phyloP scores from a whole-genome alignment of 805 yeast species.

The Pichia paraexigua region DNA sequence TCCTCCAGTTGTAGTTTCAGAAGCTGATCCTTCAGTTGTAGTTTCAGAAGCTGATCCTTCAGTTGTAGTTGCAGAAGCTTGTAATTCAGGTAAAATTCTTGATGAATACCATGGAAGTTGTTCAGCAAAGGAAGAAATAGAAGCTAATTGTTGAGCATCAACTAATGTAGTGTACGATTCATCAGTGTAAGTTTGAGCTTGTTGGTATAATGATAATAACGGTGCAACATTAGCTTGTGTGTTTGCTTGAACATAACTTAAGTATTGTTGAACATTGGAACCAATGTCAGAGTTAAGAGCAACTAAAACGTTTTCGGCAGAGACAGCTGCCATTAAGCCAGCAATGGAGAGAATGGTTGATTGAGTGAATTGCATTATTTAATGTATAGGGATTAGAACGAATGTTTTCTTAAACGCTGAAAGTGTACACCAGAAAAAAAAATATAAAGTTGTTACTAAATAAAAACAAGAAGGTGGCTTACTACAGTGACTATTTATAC shows the following conservation, averaged over 20 bases:
- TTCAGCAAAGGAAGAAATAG: conserved; percentile 24
- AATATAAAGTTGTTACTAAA: too few species aligned
- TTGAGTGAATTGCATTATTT: conserved; percentile 21
- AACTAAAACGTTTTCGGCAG: conserved; percentile 26
- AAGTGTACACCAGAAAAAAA: not conserved
- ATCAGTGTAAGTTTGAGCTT: conserved; percentile 34
- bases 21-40: not conserved
- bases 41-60: conserved; percentile 11
- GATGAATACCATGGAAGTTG: conserved; percentile 30
- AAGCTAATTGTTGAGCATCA: conserved; percentile 12
- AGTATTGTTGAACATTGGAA: conserved; percentile 26
- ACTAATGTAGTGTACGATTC: conserved; percentile 37
- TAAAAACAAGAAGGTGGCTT: too few species aligned
- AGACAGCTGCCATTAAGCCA: conserved; percentile 16
- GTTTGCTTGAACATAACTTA: conserved; percentile 27
- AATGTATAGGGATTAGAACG: not conserved
- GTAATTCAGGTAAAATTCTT: conserved; percentile 21
- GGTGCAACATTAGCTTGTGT: conserved; percentile 22
- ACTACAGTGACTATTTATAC: too few species aligned
- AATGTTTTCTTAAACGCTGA: not conserved
- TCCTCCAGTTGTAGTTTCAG: conserved; percentile 4
- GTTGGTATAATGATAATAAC: conserved; percentile 27
- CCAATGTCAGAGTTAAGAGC: conserved; percentile 33
- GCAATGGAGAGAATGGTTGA: conserved; percentile 16
- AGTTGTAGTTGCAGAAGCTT: conserved; percentile 11